Conservation (phyloP, 2,329 filamentous ascomycete genomes). For the Bipolaris gigantea region DNA sequence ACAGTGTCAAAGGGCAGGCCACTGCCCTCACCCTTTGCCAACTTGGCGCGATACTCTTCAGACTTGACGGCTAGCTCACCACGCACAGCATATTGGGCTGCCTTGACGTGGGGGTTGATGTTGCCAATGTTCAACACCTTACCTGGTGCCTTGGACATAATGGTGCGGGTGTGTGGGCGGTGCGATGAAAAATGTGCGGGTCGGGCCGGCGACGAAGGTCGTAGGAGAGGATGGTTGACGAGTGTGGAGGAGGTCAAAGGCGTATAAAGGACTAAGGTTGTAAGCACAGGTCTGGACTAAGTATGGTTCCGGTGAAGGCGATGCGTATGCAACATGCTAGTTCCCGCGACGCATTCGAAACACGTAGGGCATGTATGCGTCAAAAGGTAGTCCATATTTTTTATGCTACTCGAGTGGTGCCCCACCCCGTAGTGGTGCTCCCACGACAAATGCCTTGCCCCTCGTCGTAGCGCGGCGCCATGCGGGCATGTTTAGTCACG, state of each 20-base stretch:
- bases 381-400: slow-evolving; percentile 30
- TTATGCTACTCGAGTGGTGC: slow-evolving; percentile 29
- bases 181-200: background rate
- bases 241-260: slow-evolving; percentile 6
- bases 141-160: slow-evolving; percentile 48
- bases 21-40: slow-evolving; percentile 63
- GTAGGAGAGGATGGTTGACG: slow-evolving; percentile 2
- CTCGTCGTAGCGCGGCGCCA: slow-evolving; percentile 19
- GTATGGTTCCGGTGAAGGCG: slow-evolving; percentile 10
- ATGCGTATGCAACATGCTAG: slow-evolving; percentile 9
- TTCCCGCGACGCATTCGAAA: slow-evolving; percentile 18
- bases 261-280: slow-evolving; percentile 15
- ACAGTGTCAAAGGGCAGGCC: slow-evolving; percentile 83
- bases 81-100: slow-evolving; percentile 93
- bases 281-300: slow-evolving; percentile 20
- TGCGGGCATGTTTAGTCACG: slow-evolving; percentile 1
- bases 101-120: slow-evolving; percentile 87
- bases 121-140: slow-evolving; percentile 72
- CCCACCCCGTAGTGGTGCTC: slow-evolving; percentile 26
- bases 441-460: slow-evolving; percentile 11
- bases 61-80: slow-evolving; percentile 93
- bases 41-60: slow-evolving; percentile 80
- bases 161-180: slow-evolving; percentile 31
- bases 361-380: slow-evolving; percentile 13
- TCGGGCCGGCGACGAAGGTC: slow-evolving; percentile 4